phyloP scores from a whole-genome alignment of 1,284 basidiomycete species.

The Mycosarcoma mackinlayi region DNA sequence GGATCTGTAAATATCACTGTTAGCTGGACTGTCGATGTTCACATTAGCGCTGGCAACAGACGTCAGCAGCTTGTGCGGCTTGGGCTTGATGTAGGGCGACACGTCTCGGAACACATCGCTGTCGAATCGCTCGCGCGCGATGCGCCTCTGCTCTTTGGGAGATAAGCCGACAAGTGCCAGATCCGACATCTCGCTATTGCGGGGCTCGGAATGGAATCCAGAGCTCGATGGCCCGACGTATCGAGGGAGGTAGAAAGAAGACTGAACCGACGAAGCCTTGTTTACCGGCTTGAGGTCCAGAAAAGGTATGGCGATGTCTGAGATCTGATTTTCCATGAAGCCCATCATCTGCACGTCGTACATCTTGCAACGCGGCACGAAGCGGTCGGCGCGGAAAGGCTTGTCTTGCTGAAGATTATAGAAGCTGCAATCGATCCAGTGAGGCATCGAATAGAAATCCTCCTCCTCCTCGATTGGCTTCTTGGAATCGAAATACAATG shows the following conservation, averaged over 20 bases:
- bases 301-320: constrained; percentile 63
- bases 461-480: constrained; percentile 33
- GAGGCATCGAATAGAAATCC: constrained; percentile 64
- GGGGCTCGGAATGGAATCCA: constrained; percentile 37
- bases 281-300: constrained; percentile 52
- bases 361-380: constrained; percentile 68
- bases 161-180: constrained; percentile 36
- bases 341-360: constrained; percentile 67
- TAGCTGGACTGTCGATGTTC: constrained; percentile 24
- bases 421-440: constrained; percentile 68
- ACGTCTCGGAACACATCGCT: constrained; percentile 55
- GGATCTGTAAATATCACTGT: constrained; percentile 27
- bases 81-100: constrained; percentile 25
- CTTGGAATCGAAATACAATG: constrained; percentile 59
- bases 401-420: constrained; percentile 67
- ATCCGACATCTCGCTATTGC: constrained; percentile 39
- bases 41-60: background rate
- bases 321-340: constrained; percentile 65
- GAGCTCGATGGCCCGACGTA: constrained; percentile 37
- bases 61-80: constrained; percentile 4
- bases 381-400: constrained; percentile 64
- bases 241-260: constrained; percentile 46
- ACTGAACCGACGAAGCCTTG: constrained; percentile 45
- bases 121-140: constrained; percentile 61
- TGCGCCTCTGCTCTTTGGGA: constrained; percentile 44